Base-by-base conservation (phyloP, 1,139 yeast genomes). In the Sugiyamaella sp. region DNA sequence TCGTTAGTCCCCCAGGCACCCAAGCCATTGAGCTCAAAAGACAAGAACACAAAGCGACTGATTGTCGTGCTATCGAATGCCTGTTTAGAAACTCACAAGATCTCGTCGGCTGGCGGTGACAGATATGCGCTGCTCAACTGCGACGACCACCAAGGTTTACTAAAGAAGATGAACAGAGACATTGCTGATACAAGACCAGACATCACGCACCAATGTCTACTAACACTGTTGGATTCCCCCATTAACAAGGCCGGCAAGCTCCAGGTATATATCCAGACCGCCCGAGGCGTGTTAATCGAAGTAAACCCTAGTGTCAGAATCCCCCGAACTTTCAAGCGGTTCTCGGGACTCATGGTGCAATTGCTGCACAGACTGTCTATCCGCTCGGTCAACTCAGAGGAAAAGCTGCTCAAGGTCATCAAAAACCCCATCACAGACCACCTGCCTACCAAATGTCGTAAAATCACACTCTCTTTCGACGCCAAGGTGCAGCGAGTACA, bases 141-240 rank as follows among this genome's bases (percentile, higher is more conserved):
- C 77, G 99, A 93, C 71, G 99, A 93, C 71, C 99, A 93, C 71
- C 99, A 93, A 74, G 98, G 98, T 14, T 78, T 93, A 54, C 77
- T 93, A 65, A 86, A 95, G 71, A 91, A 90, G 70, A 89, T 91
- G 95, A 96, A 96, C 46, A 81, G 97, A 68, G 98, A 93, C 70
- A 93, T 93, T 62, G 91, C 97, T 45, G 99, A 93, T 70, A 98
- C 97, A 4, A 83, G 99, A 72, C 99, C 99, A 19, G 99, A 93
- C 71, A 93, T 93, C 66, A 91, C 98, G 45, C 99, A 93, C 70
- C 78, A 71, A 60, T 93, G 99, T 76, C 81, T 93, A 52, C 78
- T 93, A 69, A 93, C 99, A 2, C 78, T 93, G 62, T 78, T 93
- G 66, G 99, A 93, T 70, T 89, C 97, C 12, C 99, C 99, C 41